Conservation (phyloP, 768 basidiomycete species). For the Leccinum disarticulatum region DNA sequence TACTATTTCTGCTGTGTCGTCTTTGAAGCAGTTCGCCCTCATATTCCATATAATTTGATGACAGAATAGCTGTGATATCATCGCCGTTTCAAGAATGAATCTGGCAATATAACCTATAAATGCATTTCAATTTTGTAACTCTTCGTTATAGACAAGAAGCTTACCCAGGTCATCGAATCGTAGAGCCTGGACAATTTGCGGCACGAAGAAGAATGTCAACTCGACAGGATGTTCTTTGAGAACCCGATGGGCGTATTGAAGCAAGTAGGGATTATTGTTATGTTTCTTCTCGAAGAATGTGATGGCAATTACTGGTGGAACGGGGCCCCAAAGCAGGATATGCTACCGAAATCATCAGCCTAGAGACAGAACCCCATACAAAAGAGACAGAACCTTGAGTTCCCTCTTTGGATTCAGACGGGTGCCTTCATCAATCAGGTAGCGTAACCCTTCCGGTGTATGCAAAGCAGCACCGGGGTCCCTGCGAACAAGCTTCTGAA, state of each 20-base stretch:
- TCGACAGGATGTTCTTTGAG: constrained; percentile 94
- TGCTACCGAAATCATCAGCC: constrained; percentile 48
- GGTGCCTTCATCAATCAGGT: constrained; percentile 73
- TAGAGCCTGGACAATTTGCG: constrained; percentile 95
- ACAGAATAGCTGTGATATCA: constrained; percentile 96
- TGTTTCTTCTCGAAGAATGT: constrained; percentile 86
- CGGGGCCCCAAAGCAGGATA: constrained; percentile 84
- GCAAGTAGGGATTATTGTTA: constrained; percentile 75
- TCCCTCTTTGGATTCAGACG: constrained; percentile 60
- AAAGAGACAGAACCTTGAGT: constrained; percentile 58
- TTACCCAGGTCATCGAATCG: constrained; percentile 86
- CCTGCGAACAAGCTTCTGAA: constrained; percentile 69
- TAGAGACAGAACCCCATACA: background rate
- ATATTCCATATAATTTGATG: constrained; percentile 99
- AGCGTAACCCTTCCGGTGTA: constrained; percentile 77
- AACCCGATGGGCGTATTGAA: constrained; percentile 97
- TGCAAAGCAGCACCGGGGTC: constrained; percentile 69
- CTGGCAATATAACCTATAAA: constrained; percentile 82
- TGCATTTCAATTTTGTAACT: background rate
- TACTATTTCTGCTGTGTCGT: constrained; percentile 84
- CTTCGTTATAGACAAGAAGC: constrained; percentile 14
- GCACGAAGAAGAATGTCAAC: constrained; percentile 97
- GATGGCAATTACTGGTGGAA: constrained; percentile 78
- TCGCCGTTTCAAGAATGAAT: constrained; percentile 96
- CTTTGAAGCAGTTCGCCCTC: constrained; percentile 97